Conservation (phyloP, 2,329 filamentous ascomycete species). For the Mycosphaerelloides madeirae region DNA sequence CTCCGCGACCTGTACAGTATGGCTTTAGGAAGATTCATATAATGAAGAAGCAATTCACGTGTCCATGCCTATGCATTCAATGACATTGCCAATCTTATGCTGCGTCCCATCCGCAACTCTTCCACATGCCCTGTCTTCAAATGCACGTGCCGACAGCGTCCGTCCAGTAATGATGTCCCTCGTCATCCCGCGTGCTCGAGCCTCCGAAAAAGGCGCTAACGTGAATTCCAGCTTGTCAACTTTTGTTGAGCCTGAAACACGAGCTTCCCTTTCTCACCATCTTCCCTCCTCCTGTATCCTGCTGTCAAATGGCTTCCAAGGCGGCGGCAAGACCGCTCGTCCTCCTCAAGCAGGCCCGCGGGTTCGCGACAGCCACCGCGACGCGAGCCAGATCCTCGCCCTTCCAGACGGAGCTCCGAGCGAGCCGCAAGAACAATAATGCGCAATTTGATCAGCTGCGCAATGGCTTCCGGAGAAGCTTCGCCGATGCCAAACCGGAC, state of each 20-base stretch:
- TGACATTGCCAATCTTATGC: too few species aligned
- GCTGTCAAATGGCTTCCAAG: slow-evolving; percentile 24
- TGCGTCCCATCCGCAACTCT: too few species aligned
- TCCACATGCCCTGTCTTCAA: too few species aligned
- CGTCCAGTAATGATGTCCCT: too few species aligned
- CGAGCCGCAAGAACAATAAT: slow-evolving; percentile 8
- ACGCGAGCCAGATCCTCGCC: slow-evolving; percentile 9
- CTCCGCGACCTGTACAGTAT: too few species aligned
- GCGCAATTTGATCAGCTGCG: slow-evolving; percentile 15
- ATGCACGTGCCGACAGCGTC: too few species aligned
- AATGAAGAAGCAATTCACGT: too few species aligned
- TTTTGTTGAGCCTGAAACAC: neutral
- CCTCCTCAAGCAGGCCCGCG: slow-evolving; percentile 19
- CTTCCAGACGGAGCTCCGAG: slow-evolving; percentile 19
- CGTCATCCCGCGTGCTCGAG: too few species aligned
- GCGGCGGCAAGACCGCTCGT: slow-evolving; percentile 24
- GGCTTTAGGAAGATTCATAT: too few species aligned
- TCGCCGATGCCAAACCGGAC: slow-evolving; percentile 29
- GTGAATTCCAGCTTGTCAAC: neutral
- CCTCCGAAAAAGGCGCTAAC: too few species aligned
- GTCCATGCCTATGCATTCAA: too few species aligned
- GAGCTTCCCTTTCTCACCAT: neutral
- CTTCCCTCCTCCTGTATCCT: slow-evolving; percentile 8
- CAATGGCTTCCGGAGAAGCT: slow-evolving; percentile 25
- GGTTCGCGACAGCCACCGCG: slow-evolving; percentile 23